Evolutionary conservation across 1,139 yeast genomes (phyloP), one percentile per base, ranked within the genome.

Genomic region (Pichia sp.): DNA sequence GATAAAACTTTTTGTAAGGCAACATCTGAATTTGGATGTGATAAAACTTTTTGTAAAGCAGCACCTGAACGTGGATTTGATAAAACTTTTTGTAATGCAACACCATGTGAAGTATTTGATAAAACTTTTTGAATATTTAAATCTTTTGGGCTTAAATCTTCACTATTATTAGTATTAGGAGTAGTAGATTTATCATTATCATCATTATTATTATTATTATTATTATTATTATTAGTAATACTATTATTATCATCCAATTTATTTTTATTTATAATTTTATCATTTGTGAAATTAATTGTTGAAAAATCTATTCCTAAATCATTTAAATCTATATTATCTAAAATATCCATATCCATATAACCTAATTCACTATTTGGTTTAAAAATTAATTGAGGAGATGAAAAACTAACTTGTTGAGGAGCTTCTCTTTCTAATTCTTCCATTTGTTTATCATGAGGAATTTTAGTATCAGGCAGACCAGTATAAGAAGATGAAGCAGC

Each of bases 401-500:
- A 80, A 61, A 85, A 86, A 6, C 81, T 86, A 10, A 83, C 88
- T 60, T 83, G 86, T 39, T 75, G 75, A 1, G 90, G 82, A 1
- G 71, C 74, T 48, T 73, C 76, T 4, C 62, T 54, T 36, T 57
- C 60, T 11, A 56, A 39, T 30, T 50, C 51, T 27, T 45, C 63
- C 60, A 53, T 32, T 11, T 44, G 39, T 39, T 45, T 46, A 37
- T 46, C 49, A 37, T 56, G 59, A 50, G 50, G 45, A 53, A 56
- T 47, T 7, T 73, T 71, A 37, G 68, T 64, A 33, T 50, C 55
- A 1, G 54, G 51, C 32, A 52, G 51, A 42, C 76, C 77, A 3
- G 86, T 75, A 60, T 88, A 88, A 0, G 94, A 79, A 10, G 76
- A 68, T 0, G 88, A 80, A 10, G 87, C 78, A 1, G 88, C 80